Evolutionary conservation across 2,329 filamentous ascomycete genomes (phyloP), one percentile per base, ranked within the genome.

Genomic region (Bipolaris victoriae): DNA sequence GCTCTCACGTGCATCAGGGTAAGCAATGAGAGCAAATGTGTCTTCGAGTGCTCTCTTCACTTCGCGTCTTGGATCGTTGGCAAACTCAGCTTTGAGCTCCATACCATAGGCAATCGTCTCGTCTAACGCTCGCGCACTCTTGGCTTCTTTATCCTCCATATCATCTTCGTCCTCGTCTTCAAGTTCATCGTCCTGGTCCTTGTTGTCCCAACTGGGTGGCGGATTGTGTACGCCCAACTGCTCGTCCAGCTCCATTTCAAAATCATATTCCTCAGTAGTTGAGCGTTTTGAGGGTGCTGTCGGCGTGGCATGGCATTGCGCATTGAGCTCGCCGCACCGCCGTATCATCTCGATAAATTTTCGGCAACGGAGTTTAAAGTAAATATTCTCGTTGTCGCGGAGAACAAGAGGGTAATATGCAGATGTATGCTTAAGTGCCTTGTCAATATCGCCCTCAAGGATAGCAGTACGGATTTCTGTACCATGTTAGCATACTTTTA

Each of bases 381-480:
- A 88, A 15, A 97, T 92, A 52, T 92, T 87, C 52, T 91, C 87
- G 69, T 97, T 92, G 20, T 91, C 85, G 45, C 86, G 83, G 16
- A 99, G 83, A 1, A 98, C 92, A 22, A 84, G 83, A 5, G 91
- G 90, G 68, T 97, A 99, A 70, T 88, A 91, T 11, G 83, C 81
- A 48, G 88, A 86, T 3, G 91, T 96, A 67, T 89, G 85, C 74
- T 92, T 90, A n/a, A 98, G 82, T 0, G 94, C 94, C 65, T 85
- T 87, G 76, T 98, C 95, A 58, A 99, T 91, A 68, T 99, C 91
- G 20, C 95, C 95, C 58, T 96, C 90, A 2, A 98, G 82, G 45
- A 99, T 92, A 0, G 93, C 90, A 62, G 86, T 84, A 52, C 95
- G 88, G 62, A 98, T 97, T 74, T 88, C 91, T 97, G 70, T 1